phyloP scores from a whole-genome alignment of 148 eudicot species.

The Vaccinium macrocarpon region DNA sequence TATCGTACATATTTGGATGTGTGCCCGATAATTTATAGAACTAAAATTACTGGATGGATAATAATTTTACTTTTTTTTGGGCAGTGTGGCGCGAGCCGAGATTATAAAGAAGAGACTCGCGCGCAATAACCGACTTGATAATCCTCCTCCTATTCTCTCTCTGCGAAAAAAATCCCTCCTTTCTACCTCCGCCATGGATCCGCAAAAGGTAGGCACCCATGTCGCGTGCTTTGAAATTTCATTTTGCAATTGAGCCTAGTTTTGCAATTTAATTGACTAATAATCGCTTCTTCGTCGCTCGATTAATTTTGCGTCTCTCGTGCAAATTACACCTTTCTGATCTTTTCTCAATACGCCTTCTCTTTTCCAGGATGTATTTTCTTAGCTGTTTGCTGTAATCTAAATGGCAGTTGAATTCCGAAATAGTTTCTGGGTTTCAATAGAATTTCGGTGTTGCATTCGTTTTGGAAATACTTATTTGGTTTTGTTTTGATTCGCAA shows the following conservation, averaged over 20 bases:
- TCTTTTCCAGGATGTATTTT: not conserved
- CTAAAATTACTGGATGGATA: no score
- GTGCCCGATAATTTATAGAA: no score
- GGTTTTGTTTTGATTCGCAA: not conserved
- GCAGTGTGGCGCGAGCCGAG: constrained; percentile 7
- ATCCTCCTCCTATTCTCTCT: not conserved
- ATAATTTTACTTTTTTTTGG: not conserved
- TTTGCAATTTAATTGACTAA: not conserved
- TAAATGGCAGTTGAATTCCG: not conserved
- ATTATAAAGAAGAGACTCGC: not conserved
- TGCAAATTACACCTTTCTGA: not conserved
- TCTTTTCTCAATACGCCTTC: not conserved
- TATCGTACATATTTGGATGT: no score
- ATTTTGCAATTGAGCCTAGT: not conserved
- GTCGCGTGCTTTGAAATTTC: not conserved
- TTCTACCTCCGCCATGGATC: constrained; percentile 42
- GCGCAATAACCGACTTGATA: not conserved
- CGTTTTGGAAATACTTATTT: not conserved
- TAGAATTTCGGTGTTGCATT: not conserved
- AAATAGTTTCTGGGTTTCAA: not conserved
- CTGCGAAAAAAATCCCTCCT: not conserved
- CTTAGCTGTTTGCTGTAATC: not conserved
- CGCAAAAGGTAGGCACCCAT: constrained; percentile 42
- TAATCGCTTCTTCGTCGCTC: not conserved
- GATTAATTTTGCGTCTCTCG: not conserved